These are phyloP conservation scores for Avena atlantica DNA, from an alignment of 176 grass and related monocot species.

Conservation along the genomic window DNA sequence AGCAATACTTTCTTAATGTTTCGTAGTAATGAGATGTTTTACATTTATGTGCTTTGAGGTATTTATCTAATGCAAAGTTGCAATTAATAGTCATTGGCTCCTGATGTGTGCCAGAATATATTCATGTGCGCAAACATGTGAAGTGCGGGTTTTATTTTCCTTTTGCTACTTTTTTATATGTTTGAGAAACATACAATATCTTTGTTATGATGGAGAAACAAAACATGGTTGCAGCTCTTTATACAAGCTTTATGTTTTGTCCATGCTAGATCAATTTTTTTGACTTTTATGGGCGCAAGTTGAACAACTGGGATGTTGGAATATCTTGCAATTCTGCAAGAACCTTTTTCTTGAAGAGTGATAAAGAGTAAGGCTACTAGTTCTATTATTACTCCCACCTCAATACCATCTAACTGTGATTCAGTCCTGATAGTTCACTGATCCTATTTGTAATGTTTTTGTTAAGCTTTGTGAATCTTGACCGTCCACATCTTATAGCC, in stretches of 20 bases:
- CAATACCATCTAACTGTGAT: constrained; percentile 27
- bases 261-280: constrained; percentile 81
- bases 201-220: constrained; percentile 27
- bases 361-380: constrained; percentile 63
- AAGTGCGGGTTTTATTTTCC: constrained; percentile 6
- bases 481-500: constrained; percentile 77
- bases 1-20: constrained; percentile 42
- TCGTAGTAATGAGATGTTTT: background rate
- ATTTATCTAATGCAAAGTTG: constrained; percentile 28
- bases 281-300: constrained; percentile 92
- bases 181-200: constrained; percentile 2
- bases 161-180: constrained; percentile 11
- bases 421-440: background rate
- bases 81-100: constrained; percentile 11
- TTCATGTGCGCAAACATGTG: background rate
- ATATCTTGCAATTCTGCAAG: constrained; percentile 84
- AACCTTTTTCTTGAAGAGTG: constrained; percentile 77
- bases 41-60: background rate
- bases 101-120: background rate
- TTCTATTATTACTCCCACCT: constrained; percentile 5
- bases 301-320: constrained; percentile 84
- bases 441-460: constrained; percentile 32
- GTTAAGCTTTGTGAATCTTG: constrained; percentile 78
- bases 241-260: constrained; percentile 35
- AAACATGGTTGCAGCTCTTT: constrained; percentile 6